These are phyloP conservation scores for Thalassiosira mediterranea DNA, from an alignment of 352 stramenopile genomes.

Conservation along the genomic window DNA sequence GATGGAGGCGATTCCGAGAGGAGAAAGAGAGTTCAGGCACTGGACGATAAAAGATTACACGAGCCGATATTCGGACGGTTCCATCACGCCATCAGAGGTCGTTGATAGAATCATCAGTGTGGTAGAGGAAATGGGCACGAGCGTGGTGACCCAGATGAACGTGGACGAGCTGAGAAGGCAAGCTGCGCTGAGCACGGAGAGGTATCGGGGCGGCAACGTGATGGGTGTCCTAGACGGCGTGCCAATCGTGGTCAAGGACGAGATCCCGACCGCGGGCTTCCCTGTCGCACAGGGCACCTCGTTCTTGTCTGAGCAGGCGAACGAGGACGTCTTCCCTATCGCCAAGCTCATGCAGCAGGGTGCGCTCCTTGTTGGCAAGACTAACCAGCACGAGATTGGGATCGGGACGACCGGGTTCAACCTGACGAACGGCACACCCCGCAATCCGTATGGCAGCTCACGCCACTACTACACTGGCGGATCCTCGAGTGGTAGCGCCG, in stretches of 20 bases:
- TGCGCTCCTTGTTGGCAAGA: slow-evolving; percentile 89
- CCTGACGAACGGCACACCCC: slow-evolving; percentile 38
- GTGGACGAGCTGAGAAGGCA: slow-evolving; percentile 31
- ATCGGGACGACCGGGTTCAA: slow-evolving; percentile 63
- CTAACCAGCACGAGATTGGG: slow-evolving; percentile 90
- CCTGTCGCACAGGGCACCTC: slow-evolving; percentile 85
- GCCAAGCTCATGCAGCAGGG: slow-evolving; percentile 50
- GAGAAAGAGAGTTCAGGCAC: slow-evolving; percentile 76
- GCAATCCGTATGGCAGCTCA: slow-evolving; percentile 88
- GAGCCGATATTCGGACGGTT: slow-evolving; percentile 76
- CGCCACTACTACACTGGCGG: slow-evolving; percentile 72
- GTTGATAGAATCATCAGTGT: slow-evolving; percentile 86
- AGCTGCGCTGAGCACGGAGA: slow-evolving; percentile 81
- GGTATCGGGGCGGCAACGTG: slow-evolving; percentile 82
- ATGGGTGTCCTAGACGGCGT: slow-evolving; percentile 89
- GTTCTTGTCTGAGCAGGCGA: slow-evolving; percentile 75
- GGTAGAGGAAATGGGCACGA: slow-evolving; percentile 81
- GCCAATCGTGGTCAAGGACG: slow-evolving; percentile 89
- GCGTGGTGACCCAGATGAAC: slow-evolving; percentile 15
- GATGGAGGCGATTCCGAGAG: slow-evolving; percentile 84
- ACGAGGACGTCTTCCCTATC: slow-evolving; percentile 15
- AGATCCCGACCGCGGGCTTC: slow-evolving; percentile 84
- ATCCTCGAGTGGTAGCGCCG: slow-evolving; percentile 89
- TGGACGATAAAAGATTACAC: slow-evolving; percentile 83
- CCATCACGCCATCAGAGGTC: slow-evolving; percentile 74